Base-by-base conservation (phyloP, 108 stramenopile species). In the Ochromonas danica region DNA sequence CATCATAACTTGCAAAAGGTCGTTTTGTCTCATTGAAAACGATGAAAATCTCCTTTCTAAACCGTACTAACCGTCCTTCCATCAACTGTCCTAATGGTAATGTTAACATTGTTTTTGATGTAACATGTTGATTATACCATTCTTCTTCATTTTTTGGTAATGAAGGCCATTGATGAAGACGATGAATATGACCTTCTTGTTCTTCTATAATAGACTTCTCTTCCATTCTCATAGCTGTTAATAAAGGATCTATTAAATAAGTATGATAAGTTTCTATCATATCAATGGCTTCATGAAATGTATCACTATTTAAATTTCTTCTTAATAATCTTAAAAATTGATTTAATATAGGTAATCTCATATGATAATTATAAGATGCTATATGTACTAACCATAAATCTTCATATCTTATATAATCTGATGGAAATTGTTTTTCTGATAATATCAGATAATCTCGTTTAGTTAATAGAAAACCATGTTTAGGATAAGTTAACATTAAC, bases 361-460 rank as follows among this genome's bases (percentile, higher is more conserved):
- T 36, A 6, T 6, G 10, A 36, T 35, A 67, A 36, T 67, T 67
- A 36, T 67, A 67, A 6, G 63, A 67, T 10, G 63, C 63, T 6
- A 67, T 67, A 25, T 67, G 63, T 10, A 6, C 6, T 36, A 67
- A 36, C 63, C 63, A 67, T 36, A 67, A 36, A 6, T 28, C 27
- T 36, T 67, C 63, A 36, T 67, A 67, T 28, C 63, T 3, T 10
- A 36, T 33, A 3, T 25, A 67, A 28, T 3, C 63, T 10, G 63
- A 67, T 36, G 63, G 63, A 36, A 67, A 67, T 36, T 67, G 63
- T 36, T 67, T 28, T 25, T 67, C 63, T 28, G 3, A 10, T 36
- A 67, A 28, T 36, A 67, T 36, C 30, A 6, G 6, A 36, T 14
- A 67, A 6, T 3, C 25, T 28, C 25, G 3, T 6, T 22, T 31